Base-by-base conservation (phyloP, 192 early-diverging fungal species). In the Polychytrium aggregatum region DNA sequence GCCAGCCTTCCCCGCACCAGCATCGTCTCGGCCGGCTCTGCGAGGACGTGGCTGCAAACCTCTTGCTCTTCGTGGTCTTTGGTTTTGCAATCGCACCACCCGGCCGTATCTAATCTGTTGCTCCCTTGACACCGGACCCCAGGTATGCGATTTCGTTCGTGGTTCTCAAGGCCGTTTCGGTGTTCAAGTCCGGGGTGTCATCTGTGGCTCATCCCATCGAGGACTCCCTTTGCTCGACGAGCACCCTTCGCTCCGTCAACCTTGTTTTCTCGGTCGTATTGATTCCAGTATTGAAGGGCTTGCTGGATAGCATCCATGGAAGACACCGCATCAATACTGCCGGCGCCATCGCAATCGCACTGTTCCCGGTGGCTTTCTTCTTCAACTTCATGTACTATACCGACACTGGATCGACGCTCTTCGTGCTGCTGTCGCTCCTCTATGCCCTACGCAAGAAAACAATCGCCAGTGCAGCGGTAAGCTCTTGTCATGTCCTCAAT, bases 301-400 rank as follows among this genome's bases (percentile, higher is more conserved):
- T 52, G 8, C 36, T 55, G 29, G 33, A 41, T 4, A 35, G 43
- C 10, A 31, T 59, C 14, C 57, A 55, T n/a, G 47, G 59, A n/a
- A 29, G 21, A 2, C 21, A 11, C 39, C 31, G 34, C 14, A 13
- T 10, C 1, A 49, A 53, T 14, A 37, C 10, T 6, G 13, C 22
- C 8, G 21, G 53, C 18, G 59, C 64, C 16, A 29, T 53, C 34
- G 41, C 43, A 35, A 44, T 92, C n/a, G 52, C 65, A 3, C 50
- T 75, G 30, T 87, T 92, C 46, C 94, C 94, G 0, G 59, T 90
- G 7, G 48, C 71, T 1, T 93, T 81, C 57, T 97, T 97, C 67
- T 87, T 85, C 59, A 59, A 81, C 52, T 81, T 84, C 44, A 30
- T 97, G 50, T 97, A 88, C 54, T 97, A 97, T 53, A 97, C 94